These are phyloP conservation scores for Sextonia rubra DNA, from an alignment of 164 flowering plant genomes.

Conservation along the genomic window DNA sequence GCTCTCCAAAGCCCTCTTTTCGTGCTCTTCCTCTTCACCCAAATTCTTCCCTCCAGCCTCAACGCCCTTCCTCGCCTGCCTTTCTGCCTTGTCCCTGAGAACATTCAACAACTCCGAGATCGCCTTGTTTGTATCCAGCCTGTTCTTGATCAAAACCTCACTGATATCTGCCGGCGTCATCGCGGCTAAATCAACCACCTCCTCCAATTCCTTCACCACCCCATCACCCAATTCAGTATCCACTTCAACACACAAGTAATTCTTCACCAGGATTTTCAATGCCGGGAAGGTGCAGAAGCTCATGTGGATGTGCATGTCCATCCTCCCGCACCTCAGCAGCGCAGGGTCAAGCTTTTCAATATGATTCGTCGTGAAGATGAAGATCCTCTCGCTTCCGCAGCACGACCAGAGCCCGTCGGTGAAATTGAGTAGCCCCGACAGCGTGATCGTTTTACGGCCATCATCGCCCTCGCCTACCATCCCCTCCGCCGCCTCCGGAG, in stretches of 20 bases:
- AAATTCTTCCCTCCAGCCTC: constrained; percentile 14
- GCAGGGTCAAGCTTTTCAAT: constrained; percentile 90
- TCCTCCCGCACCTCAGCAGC: constrained; percentile 70
- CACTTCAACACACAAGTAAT: constrained; percentile 49
- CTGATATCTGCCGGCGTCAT: constrained; percentile 93
- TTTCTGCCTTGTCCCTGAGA: constrained; percentile 41
- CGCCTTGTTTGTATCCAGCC: constrained; percentile 47
- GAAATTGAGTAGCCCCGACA: constrained; percentile 81
- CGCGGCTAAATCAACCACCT: constrained; percentile 46
- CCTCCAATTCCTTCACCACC: constrained; percentile 31
- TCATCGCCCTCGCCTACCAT: constrained; percentile 29
- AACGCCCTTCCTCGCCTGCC: constrained; percentile 3
- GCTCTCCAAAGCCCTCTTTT: constrained; percentile 70
- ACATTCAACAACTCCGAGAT: constrained; percentile 44
- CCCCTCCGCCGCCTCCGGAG: constrained; percentile 21
- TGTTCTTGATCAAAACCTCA: constrained; percentile 73
- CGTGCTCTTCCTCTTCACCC: constrained; percentile 44
- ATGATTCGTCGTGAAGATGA: constrained; percentile 92
- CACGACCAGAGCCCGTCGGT: constrained; percentile 95
- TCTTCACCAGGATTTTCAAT: constrained; percentile 60
- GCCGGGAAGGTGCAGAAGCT: constrained; percentile 55
- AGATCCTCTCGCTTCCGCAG: constrained; percentile 85
- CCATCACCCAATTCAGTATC: constrained; percentile 27
- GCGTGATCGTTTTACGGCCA: constrained; percentile 49
- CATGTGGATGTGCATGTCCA: constrained; percentile 90